phyloP scores from a whole-genome alignment of 371 early-diverging fungal species.

The Mucor indicus region DNA sequence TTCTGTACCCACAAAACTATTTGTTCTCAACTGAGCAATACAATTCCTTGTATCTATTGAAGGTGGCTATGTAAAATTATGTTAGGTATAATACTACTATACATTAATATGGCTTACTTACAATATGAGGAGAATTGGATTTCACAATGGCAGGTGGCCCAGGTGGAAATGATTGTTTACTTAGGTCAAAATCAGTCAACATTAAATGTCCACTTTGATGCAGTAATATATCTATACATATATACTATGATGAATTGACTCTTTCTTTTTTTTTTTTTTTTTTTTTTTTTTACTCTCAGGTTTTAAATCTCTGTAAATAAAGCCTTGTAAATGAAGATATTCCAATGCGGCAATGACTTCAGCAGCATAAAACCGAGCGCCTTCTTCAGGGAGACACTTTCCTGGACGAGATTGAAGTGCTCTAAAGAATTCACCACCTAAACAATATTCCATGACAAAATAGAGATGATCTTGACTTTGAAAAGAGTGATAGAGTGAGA shows the following conservation, averaged over 20 bases:
- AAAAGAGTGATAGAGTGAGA: conserved; percentile 95
- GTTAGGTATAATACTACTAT: neutral
- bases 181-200: conserved; percentile 95
- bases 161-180: conserved; percentile 79
- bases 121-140: conserved; percentile 48
- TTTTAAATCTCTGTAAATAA: conserved; percentile 97
- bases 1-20: conserved; percentile 97
- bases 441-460: conserved; percentile 98
- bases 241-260: neutral
- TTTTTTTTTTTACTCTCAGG: conserved; percentile 99
- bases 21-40: conserved; percentile 82
- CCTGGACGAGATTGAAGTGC: conserved; percentile 78
- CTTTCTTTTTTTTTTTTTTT: no score
- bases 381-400: conserved; percentile 81
- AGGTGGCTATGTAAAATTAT: conserved; percentile 37
- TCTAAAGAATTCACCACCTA: conserved; percentile 97
- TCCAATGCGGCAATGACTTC: conserved; percentile 93
- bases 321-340: conserved; percentile 92
- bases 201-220: conserved; percentile 94
- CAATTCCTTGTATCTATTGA: conserved; percentile 86
- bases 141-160: conserved; percentile 77
- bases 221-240: conserved; percentile 86
- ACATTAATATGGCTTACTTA: conserved; percentile 16
- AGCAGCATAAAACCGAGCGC: conserved; percentile 96
- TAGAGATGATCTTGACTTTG: conserved; percentile 93